Evolutionary conservation across 2,329 filamentous ascomycete genomes (phyloP).

Genomic region (Penicillium sp.): DNA sequence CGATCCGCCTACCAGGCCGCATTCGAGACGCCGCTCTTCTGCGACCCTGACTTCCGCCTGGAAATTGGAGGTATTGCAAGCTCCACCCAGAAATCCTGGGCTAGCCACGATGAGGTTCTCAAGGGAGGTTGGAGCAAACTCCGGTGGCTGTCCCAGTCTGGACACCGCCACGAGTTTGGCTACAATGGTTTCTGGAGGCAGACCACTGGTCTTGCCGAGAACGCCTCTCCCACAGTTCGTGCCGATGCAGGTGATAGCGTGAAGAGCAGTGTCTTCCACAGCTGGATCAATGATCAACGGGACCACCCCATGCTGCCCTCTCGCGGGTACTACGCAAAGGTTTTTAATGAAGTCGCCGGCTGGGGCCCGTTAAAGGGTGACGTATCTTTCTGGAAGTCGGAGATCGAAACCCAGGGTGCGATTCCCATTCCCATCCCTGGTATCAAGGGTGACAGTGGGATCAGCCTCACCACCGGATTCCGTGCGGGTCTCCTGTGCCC

Average conservation of each 20-base stretch:
- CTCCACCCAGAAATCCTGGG: slow-evolving; percentile 84
- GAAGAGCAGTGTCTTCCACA: slow-evolving; percentile 81
- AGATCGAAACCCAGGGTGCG: slow-evolving; percentile 74
- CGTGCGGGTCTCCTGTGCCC: slow-evolving; percentile 80
- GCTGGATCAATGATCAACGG: slow-evolving; percentile 72
- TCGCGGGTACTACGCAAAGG: slow-evolving; percentile 73
- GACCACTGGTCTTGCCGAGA: slow-evolving; percentile 69
- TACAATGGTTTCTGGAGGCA: slow-evolving; percentile 86
- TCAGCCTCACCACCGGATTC: slow-evolving; percentile 77
- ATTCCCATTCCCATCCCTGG: slow-evolving; percentile 68
- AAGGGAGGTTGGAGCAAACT: slow-evolving; percentile 73
- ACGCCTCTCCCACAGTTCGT: slow-evolving; percentile 75
- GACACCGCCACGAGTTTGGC: slow-evolving; percentile 69
- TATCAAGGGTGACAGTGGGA: slow-evolving; percentile 63
- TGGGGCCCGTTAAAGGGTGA: slow-evolving; percentile 79
- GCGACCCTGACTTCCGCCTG: slow-evolving; percentile 74
- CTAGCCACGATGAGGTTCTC: slow-evolving; percentile 85
- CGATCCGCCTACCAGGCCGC: slow-evolving; percentile 84
- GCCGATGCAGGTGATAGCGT: slow-evolving; percentile 84
- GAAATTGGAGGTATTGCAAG: slow-evolving; percentile 78
- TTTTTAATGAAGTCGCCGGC: slow-evolving; percentile 78
- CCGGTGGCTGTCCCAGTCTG: slow-evolving; percentile 63
- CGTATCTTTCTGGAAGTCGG: slow-evolving; percentile 90
- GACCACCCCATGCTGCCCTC: slow-evolving; percentile 82
- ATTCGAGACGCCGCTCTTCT: slow-evolving; percentile 75